Evolutionary conservation across 2,329 filamentous ascomycete species (phyloP).

Genomic region (Pseudogymnoascus sp.): DNA sequence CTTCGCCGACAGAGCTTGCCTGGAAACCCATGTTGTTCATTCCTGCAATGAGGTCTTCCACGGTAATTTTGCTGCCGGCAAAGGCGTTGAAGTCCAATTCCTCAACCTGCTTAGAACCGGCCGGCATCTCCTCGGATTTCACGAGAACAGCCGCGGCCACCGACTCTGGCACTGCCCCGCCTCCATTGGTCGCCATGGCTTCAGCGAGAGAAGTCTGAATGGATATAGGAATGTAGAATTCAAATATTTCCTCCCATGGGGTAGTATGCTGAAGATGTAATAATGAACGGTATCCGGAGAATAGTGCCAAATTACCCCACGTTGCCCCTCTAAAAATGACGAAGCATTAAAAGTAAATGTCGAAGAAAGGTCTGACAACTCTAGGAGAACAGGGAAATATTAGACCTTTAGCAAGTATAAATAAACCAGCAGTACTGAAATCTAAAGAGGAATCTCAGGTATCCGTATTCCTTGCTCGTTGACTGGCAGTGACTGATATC

Average conservation of each 20-base stretch:
- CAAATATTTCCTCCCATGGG: not conserved
- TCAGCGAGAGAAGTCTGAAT: not conserved
- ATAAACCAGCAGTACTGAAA: not conserved
- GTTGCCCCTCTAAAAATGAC: conserved; percentile 3
- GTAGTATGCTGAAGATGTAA: not conserved
- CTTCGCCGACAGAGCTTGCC: conserved; percentile 73
- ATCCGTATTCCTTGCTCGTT: not conserved
- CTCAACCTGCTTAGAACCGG: conserved; percentile 70
- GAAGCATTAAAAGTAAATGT: not conserved
- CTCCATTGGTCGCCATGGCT: not conserved
- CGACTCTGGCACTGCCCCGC: conserved; percentile 42
- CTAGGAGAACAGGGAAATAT: not conserved
- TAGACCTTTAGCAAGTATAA: not conserved
- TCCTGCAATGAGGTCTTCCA: conserved; percentile 71
- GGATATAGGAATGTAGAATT: not conserved
- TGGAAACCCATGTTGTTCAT: conserved; percentile 86
- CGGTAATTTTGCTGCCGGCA: conserved; percentile 67
- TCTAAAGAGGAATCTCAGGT: not conserved
- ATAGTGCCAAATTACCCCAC: not conserved
- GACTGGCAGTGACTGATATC: not conserved
- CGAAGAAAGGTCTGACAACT: not conserved
- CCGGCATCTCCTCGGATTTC: conserved; percentile 72
- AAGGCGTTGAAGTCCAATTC: conserved; percentile 89
- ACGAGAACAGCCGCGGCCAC: conserved; percentile 79
- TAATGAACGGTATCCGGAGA: not conserved